phyloP scores from a whole-genome alignment of 1,284 basidiomycete species.

The Marasmius sp. region DNA sequence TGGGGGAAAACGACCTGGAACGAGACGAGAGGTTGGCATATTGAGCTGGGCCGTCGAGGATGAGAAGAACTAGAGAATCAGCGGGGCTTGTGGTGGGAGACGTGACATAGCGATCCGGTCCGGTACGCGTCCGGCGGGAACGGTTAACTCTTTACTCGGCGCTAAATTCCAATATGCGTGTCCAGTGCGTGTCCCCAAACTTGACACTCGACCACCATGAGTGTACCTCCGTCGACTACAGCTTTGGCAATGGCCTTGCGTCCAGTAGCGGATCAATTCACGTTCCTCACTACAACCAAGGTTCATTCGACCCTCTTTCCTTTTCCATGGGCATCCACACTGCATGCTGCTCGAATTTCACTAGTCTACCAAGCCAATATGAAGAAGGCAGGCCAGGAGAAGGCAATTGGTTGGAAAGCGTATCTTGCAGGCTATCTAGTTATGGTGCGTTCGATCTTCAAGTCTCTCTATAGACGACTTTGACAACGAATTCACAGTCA shows the following conservation, averaged over 20 bases:
- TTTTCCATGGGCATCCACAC: slow-evolving; percentile 34
- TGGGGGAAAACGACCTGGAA: slow-evolving; percentile 42
- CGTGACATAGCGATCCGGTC: not conserved
- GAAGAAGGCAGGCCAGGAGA: not conserved
- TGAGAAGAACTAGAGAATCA: not conserved
- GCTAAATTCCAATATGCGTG: not conserved
- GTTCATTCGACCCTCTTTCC: slow-evolving; percentile 37
- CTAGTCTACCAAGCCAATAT: slow-evolving; percentile 17
- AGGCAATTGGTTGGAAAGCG: slow-evolving; percentile 34
- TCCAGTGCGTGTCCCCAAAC: not conserved
- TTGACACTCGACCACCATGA: not conserved
- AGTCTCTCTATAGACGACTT: not conserved
- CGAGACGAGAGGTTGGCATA: slow-evolving; percentile 31
- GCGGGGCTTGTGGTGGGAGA: not conserved
- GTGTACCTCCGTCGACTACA: not conserved
- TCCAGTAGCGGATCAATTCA: slow-evolving; percentile 23
- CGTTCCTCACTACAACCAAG: slow-evolving; percentile 22
- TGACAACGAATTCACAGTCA: slow-evolving; percentile 25
- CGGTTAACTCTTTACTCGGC: not conserved
- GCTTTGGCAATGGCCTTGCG: slow-evolving; percentile 4
- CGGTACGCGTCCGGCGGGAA: not conserved
- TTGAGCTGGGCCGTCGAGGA: not conserved
- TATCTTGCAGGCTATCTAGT: slow-evolving; percentile 45
- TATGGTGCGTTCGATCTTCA: slow-evolving; percentile 31
- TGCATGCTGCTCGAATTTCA: slow-evolving; percentile 36